A percentile compares a stretch with the other conserved stretches of the same genome.
Conservation (phyloP, 2,329 filamentous ascomycete genomes). For the Penicillium sp. region DNA sequence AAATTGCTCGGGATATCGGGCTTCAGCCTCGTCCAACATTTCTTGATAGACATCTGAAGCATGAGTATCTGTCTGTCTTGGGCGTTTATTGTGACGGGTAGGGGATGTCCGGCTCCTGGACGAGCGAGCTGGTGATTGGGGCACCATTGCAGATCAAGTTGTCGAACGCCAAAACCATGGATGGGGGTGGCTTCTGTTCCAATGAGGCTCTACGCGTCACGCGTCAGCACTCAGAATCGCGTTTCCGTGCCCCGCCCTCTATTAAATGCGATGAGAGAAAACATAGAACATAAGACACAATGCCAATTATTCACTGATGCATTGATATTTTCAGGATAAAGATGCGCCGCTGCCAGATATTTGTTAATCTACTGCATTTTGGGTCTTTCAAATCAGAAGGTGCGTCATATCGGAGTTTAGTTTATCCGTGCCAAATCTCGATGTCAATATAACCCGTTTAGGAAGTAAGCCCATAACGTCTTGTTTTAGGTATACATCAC, state of each 20-base stretch:
- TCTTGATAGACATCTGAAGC: conserved; percentile 43
- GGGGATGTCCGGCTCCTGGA: conserved; percentile 14
- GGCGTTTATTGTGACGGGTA: conserved; percentile 10
- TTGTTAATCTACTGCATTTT: background rate
- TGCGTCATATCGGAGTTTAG: conserved; percentile 11
- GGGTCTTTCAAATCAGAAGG: background rate
- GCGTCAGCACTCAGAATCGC: conserved; percentile 4
- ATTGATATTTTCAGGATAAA: background rate
- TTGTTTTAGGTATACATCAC: too few relatives aligned
- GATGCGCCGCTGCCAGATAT: background rate
- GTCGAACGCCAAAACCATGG: background rate
- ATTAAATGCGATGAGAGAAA: background rate
- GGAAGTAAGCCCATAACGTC: background rate
- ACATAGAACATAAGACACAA: background rate
- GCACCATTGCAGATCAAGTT: conserved; percentile 18
- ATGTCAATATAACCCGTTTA: conserved; percentile 10
- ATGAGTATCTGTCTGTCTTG: conserved; percentile 23
- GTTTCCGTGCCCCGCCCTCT: background rate
- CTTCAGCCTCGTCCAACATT: conserved; percentile 44
- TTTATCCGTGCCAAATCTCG: conserved; percentile 1
- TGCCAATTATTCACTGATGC: background rate
- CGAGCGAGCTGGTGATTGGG: conserved; percentile 20
- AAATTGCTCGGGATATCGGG: conserved; percentile 29
- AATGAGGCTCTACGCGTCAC: conserved; percentile 4
- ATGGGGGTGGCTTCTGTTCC: background rate